phyloP scores from a whole-genome alignment of 2,329 filamentous ascomycete genomes.

The Dactylellina parvicollis region DNA sequence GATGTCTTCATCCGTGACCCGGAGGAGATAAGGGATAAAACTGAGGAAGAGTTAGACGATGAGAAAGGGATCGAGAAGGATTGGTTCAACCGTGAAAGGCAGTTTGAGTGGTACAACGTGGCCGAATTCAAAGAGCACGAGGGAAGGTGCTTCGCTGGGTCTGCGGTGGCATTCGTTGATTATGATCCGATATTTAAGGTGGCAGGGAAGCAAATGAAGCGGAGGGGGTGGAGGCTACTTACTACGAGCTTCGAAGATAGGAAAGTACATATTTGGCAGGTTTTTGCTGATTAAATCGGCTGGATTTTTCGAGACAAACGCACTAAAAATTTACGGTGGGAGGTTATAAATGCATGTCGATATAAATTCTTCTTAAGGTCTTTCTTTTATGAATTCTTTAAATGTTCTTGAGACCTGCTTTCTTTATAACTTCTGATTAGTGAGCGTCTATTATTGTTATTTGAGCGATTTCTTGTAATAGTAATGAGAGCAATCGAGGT shows the following conservation, averaged over 20 bases:
- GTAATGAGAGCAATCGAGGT: too few relatives aligned
- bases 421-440: background rate
- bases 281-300: constrained; percentile 52
- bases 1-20: constrained; percentile 54
- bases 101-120: constrained; percentile 56
- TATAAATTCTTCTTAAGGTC: too few relatives aligned
- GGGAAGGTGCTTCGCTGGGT: constrained; percentile 45
- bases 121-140: constrained; percentile 54
- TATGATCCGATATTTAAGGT: constrained; percentile 55
- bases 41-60: constrained; percentile 40
- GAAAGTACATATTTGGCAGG: constrained; percentile 54
- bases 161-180: constrained; percentile 52
- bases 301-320: background rate
- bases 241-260: constrained; percentile 52
- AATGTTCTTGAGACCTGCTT: background rate
- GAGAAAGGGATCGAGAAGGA: constrained; percentile 55
- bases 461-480: too few relatives aligned
- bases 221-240: constrained; percentile 54
- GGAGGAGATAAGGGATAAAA: constrained; percentile 40
- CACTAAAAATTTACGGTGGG: too few relatives aligned
- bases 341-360: too few relatives aligned
- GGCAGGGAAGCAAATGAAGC: constrained; percentile 49
- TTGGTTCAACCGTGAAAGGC: constrained; percentile 54
- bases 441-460: background rate
- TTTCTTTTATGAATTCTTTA: too few relatives aligned